Conservation (phyloP, 805 yeast genomes). For the Saccharomycopsis malanga region DNA sequence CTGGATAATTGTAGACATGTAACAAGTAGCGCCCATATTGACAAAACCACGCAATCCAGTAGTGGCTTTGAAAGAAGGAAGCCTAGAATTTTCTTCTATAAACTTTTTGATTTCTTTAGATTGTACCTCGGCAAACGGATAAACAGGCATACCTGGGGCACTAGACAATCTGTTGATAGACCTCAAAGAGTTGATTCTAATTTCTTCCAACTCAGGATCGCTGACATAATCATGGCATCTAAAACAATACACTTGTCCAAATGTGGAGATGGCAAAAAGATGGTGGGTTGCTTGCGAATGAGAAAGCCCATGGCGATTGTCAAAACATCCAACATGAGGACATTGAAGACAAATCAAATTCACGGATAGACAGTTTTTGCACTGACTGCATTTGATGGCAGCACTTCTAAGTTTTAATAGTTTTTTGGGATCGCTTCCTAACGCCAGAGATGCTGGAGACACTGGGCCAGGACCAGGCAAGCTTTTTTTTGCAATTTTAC, state of each 20-base stretch:
- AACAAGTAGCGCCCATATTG: conserved; percentile 96
- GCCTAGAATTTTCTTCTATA: conserved; percentile 30
- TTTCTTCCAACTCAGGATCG: conserved; percentile 50
- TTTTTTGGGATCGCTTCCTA: conserved; percentile 31
- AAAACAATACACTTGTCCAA: conserved; percentile 71
- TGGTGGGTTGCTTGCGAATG: conserved; percentile 47
- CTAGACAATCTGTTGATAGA: conserved; percentile 17
- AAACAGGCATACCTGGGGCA: conserved; percentile 30
- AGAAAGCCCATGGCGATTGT: conserved; percentile 36
- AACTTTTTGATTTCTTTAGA: conserved; percentile 23
- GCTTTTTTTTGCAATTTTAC: conserved; percentile 4
- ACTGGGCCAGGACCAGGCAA: conserved; percentile 1
- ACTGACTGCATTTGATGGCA: conserved; percentile 46
- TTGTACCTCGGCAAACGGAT: conserved; percentile 26
- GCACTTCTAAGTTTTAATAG: conserved; percentile 37
- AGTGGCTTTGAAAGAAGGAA: conserved; percentile 48
- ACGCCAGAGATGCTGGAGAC: conserved; percentile 1
- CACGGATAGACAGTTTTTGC: conserved; percentile 33
- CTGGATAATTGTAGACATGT: conserved; percentile 90
- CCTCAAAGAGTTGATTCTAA: conserved; percentile 33
- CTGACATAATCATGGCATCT: conserved; percentile 68
- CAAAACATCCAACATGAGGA: conserved; percentile 67
- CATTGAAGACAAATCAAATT: conserved; percentile 68
- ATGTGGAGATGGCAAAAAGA: conserved; percentile 53
- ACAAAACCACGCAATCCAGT: conserved; percentile 85